Percentiles rank a stretch among this genome's conserved stretches.
These are phyloP conservation scores for Plasmodium gaboni DNA, from an alignment of 169 alveolate species.

Conservation along the genomic window DNA sequence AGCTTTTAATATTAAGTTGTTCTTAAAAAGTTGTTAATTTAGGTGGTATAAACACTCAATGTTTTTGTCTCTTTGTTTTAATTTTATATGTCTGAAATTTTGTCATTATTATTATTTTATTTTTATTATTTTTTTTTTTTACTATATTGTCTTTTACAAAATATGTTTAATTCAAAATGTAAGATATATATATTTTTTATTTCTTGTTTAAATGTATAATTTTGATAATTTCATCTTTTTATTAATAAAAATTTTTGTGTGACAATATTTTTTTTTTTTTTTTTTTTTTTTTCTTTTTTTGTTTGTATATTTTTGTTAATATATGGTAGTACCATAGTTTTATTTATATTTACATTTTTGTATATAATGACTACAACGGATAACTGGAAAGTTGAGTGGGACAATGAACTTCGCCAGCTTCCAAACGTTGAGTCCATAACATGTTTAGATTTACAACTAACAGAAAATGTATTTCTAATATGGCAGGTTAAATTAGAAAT, in stretches of 20 bases:
- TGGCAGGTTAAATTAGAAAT: conserved; percentile 62
- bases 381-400: conserved; percentile 73
- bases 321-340: not conserved
- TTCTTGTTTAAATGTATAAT: not conserved
- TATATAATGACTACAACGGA: conserved; percentile 26
- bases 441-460: conserved; percentile 41
- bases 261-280: not conserved
- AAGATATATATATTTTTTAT: not conserved
- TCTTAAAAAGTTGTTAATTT: no score
- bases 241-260: not conserved
- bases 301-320: not conserved
- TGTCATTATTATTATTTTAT: not conserved
- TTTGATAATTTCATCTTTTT: not conserved
- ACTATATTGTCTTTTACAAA: not conserved
- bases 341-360: not conserved
- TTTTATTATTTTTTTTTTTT: conserved; percentile 2
- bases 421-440: conserved; percentile 72
- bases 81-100: not conserved
- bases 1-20: no score
- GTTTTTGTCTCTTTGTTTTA: not conserved
- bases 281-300: conserved; percentile 9
- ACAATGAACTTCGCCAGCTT: conserved; percentile 62
- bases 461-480: conserved; percentile 73
- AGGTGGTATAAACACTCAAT: no score
- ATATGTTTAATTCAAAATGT: not conserved